Base-by-base conservation (phyloP, 352 stramenopile genomes). In the Phytophthora litchii region DNA sequence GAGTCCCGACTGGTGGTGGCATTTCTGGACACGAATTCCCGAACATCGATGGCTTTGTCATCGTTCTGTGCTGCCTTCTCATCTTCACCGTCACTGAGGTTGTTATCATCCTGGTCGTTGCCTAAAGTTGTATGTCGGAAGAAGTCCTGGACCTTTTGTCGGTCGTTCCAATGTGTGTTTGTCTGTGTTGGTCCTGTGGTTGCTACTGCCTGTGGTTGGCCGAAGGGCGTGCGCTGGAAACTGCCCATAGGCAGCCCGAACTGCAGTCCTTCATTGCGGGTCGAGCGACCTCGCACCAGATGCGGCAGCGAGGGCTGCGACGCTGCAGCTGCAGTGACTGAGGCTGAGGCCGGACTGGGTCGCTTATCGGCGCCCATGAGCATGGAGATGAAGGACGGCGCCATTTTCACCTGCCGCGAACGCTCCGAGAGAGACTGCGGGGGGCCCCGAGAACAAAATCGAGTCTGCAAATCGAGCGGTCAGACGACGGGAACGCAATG, bases 341-440 rank as follows among this genome's bases (percentile, higher is more conserved):
- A n/a, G n/a, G n/a, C n/a, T n/a, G 37, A 27, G 17, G 51, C 25
- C 5, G 41, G 47, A 27, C 50, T 48, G 16, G 37, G 42, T 16
- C 43, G 48, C 54, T 68, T 68, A 43, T 73, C 56, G 41, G 50
- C 57, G 49, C 47, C 48, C 71, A 87, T 80, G 50, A 87, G 70
- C 74, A 79, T 72, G 29, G 77, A 80, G 47, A 87, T 72, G 60
- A 87, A 87, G 53, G 77, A 84, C 53, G 77, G 74, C 64, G 77
- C 60, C 77, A 87, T 87, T 23, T 29, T 64, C 29, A 27, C 43
- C 56, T 64, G 48, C 43, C 34, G 48, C 45, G 48, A 72, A 66
- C 60, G 47, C 44, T 70, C 36, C 36, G 62, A 54, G 53, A 65
- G 48, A 48, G 52, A 65, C 40, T 53, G 46, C 23, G 61, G 38